These are phyloP conservation scores for Yamadazyma mexicana DNA, from an alignment of 1,139 yeast genomes.

Conservation along the genomic window DNA sequence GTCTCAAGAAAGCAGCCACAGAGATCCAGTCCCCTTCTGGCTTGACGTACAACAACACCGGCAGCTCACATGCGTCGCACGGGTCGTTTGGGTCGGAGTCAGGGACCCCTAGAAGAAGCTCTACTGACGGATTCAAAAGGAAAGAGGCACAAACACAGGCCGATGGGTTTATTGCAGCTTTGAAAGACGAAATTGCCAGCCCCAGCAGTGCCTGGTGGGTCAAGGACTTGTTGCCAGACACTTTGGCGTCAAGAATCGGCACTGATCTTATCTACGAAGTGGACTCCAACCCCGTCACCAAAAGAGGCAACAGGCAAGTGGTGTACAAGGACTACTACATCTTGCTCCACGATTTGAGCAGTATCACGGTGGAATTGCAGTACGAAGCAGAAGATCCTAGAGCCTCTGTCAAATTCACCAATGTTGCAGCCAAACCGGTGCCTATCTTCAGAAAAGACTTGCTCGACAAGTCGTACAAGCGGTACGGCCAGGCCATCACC, in stretches of 20 bases:
- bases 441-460: slow-evolving; percentile 50
- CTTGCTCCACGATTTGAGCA: slow-evolving; percentile 72
- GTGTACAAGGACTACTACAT: slow-evolving; percentile 69
- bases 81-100: slow-evolving; percentile 3
- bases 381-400: slow-evolving; percentile 60
- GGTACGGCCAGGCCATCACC: slow-evolving; percentile 38
- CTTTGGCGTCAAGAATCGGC: slow-evolving; percentile 42
- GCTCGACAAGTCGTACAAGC: slow-evolving; percentile 50
- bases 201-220: slow-evolving; percentile 62
- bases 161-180: slow-evolving; percentile 23
- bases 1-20: slow-evolving; percentile 21
- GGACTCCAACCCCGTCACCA: slow-evolving; percentile 55
- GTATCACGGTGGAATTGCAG: slow-evolving; percentile 56
- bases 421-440: slow-evolving; percentile 39
- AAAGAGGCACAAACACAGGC: slow-evolving; percentile 27
- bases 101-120: slow-evolving; percentile 20
- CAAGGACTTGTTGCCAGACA: slow-evolving; percentile 58
- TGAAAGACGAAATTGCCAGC: slow-evolving; percentile 34
- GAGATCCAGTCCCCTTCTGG: slow-evolving; percentile 18
- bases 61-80: slow-evolving; percentile 17
- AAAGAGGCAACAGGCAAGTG: slow-evolving; percentile 56
- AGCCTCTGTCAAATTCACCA: slow-evolving; percentile 48
- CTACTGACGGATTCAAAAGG: slow-evolving; percentile 18
- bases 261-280: slow-evolving; percentile 61
- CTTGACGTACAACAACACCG: slow-evolving; percentile 22